Evolutionary conservation across 768 basidiomycete genomes (phyloP).

Genomic region (Ramaria sp.): DNA sequence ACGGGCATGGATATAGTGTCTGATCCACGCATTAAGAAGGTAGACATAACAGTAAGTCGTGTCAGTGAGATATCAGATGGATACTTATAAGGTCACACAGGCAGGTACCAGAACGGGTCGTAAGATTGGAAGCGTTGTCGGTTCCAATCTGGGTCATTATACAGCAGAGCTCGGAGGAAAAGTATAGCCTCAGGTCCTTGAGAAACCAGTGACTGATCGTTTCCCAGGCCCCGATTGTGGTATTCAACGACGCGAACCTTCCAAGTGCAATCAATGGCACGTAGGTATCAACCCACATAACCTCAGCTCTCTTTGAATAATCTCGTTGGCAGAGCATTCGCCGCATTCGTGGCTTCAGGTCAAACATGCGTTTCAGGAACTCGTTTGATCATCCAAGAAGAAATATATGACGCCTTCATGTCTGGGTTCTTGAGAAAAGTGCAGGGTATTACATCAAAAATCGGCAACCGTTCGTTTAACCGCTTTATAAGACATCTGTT

Average conservation of each 20-base stretch:
- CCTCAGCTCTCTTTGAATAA: background rate
- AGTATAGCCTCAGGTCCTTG: slow-evolving; percentile 24
- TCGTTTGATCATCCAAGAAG: slow-evolving; percentile 63
- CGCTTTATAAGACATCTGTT: background rate
- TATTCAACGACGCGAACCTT: slow-evolving; percentile 73
- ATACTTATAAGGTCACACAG: slow-evolving; percentile 23
- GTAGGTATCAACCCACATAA: background rate
- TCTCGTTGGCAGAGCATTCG: slow-evolving; percentile 36
- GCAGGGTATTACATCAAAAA: slow-evolving; percentile 48
- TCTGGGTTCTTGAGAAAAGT: slow-evolving; percentile 50
- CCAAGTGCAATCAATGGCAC: slow-evolving; percentile 69
- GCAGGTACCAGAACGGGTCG: slow-evolving; percentile 73
- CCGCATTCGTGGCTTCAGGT: slow-evolving; percentile 77
- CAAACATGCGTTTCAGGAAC: slow-evolving; percentile 92
- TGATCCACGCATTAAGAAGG: slow-evolving; percentile 61
- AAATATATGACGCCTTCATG: slow-evolving; percentile 63
- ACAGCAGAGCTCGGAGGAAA: slow-evolving; percentile 87
- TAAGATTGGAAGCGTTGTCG: slow-evolving; percentile 61
- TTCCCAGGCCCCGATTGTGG: slow-evolving; percentile 61
- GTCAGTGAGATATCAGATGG: background rate
- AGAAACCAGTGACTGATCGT: background rate
- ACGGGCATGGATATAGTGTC: slow-evolving; percentile 58
- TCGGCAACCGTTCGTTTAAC: slow-evolving; percentile 60
- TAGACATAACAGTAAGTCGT: slow-evolving; percentile 66
- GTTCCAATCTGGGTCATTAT: slow-evolving; percentile 59